Evolutionary conservation across 2,329 filamentous ascomycete species (phyloP).

Genomic region (Cercospora sojina): DNA sequence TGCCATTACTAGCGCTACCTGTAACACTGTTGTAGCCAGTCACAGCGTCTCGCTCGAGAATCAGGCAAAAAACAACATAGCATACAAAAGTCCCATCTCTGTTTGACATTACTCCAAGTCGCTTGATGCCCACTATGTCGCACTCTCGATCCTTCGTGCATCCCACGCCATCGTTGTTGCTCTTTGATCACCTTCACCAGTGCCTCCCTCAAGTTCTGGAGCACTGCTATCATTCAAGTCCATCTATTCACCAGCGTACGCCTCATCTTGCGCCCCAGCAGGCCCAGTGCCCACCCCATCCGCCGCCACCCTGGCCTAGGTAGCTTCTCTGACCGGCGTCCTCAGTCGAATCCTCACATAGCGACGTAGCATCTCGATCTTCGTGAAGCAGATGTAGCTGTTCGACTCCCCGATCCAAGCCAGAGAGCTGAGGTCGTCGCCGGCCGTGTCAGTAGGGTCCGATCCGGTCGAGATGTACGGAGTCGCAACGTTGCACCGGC

Average conservation of each 20-base stretch:
- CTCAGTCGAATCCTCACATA: conserved; percentile 24
- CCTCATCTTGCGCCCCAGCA: neutral
- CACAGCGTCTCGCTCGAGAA: neutral
- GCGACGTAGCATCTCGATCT: conserved; percentile 18
- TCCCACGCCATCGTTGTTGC: neutral
- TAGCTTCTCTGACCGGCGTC: neutral
- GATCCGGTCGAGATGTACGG: conserved; percentile 20
- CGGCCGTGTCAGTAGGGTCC: conserved; percentile 9
- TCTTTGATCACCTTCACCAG: neutral
- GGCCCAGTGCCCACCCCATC: neutral
- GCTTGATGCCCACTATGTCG: neutral
- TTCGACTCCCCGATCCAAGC: conserved; percentile 28
- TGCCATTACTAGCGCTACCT: neutral
- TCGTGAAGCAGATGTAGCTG: conserved; percentile 33
- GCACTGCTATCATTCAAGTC: neutral
- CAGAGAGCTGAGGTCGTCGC: conserved; percentile 24
- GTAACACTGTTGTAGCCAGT: neutral
- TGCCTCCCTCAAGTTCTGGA: neutral
- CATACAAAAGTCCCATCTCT: neutral
- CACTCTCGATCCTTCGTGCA: neutral
- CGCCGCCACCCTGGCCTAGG: neutral
- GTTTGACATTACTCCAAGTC: neutral
- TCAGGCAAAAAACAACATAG: neutral
- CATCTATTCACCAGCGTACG: neutral
- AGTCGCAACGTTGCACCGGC: conserved; percentile 25